Percentiles rank a stretch among this genome's conserved stretches.
Conservation (phyloP, 805 yeast species). For the Metschnikowia koreensis region DNA sequence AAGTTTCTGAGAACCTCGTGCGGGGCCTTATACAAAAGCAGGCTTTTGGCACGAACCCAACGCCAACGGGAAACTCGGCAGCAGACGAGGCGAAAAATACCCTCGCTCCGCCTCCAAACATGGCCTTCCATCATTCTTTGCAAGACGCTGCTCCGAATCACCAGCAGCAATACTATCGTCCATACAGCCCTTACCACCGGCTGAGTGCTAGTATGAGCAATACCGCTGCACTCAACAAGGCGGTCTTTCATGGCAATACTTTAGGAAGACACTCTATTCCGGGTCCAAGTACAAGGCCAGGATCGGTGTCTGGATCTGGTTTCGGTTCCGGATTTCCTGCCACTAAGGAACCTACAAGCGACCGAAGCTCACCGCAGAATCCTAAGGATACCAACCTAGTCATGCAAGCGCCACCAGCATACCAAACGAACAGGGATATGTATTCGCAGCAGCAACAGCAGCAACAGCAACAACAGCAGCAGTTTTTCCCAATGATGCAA, state of each 20-base stretch:
- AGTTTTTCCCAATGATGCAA: background rate
- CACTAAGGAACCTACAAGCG: background rate
- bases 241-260: background rate
- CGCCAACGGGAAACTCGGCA: background rate
- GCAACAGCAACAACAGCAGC: background rate
- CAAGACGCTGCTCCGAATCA: too few species aligned
- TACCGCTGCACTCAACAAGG: slow-evolving; percentile 3
- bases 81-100: background rate
- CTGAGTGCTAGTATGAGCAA: slow-evolving; percentile 9
- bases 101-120: background rate
- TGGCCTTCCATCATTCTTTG: too few species aligned
- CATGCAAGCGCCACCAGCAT: background rate
- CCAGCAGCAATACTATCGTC: slow-evolving; percentile 3
- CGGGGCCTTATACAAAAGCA: slow-evolving; percentile 7
- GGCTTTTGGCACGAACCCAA: background rate
- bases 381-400: background rate
- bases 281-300: background rate
- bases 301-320: background rate
- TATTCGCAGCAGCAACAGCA: background rate
- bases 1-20: slow-evolving; percentile 5
- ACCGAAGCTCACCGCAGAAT: background rate
- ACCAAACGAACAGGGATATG: background rate
- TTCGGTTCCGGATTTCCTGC: background rate
- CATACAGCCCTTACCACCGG: slow-evolving; percentile 9
- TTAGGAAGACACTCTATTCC: background rate